phyloP scores from a whole-genome alignment of 1,284 basidiomycete genomes.

The Anthracocystis walkeri region DNA sequence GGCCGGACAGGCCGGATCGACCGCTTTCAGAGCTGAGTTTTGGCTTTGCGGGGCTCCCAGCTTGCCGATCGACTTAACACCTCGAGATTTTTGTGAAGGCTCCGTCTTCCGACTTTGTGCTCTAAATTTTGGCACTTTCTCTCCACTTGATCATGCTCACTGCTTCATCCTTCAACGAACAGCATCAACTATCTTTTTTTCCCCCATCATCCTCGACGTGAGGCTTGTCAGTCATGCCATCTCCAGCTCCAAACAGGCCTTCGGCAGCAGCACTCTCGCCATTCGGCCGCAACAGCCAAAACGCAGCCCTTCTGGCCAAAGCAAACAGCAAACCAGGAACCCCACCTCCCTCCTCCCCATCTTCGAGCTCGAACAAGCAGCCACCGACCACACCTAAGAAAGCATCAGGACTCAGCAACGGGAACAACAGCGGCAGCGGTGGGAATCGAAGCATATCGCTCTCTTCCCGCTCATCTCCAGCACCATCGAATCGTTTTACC shows the following conservation, averaged over 20 bases:
- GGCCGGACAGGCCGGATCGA: slow-evolving; percentile 3
- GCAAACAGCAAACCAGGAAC: slow-evolving; percentile 33
- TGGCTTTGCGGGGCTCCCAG: slow-evolving; percentile 11
- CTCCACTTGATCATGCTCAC: slow-evolving; percentile 15
- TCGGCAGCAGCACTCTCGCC: slow-evolving; percentile 46
- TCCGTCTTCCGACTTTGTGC: slow-evolving; percentile 26
- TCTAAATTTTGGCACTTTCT: slow-evolving; percentile 16
- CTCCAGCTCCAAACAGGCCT: slow-evolving; percentile 18
- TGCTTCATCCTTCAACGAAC: background rate
- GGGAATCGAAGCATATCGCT: slow-evolving; percentile 41
- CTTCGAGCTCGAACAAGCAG: slow-evolving; percentile 14
- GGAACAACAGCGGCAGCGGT: slow-evolving; percentile 1
- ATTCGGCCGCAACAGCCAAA: slow-evolving; percentile 55
- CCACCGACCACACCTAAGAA: slow-evolving; percentile 39
- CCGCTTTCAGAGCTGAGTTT: slow-evolving; percentile 4
- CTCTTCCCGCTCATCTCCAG: slow-evolving; percentile 36
- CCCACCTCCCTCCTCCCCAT: slow-evolving; percentile 25
- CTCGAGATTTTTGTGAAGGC: background rate
- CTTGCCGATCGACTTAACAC: background rate
- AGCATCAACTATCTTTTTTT: background rate
- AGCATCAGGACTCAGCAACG: slow-evolving; percentile 16
- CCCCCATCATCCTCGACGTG: background rate
- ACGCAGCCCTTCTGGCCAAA: slow-evolving; percentile 45
- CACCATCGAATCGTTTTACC: slow-evolving; percentile 16
- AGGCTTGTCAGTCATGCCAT: slow-evolving; percentile 19